Evolutionary conservation across 768 basidiomycete species (phyloP).

Genomic region (Tulasnella calospora): DNA sequence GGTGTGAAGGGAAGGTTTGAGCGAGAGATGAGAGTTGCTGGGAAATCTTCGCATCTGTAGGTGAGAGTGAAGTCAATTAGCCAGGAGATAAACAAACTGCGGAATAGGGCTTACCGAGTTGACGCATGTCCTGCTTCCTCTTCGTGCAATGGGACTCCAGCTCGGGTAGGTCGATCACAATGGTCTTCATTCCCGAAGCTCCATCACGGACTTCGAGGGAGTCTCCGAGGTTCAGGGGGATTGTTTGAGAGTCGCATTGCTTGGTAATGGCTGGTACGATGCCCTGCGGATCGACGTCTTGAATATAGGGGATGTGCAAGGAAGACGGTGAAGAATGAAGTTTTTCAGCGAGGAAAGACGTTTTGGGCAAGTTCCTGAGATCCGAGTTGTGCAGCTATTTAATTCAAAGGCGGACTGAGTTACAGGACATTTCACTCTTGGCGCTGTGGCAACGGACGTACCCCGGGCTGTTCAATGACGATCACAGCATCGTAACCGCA

Average conservation of each 20-base stretch:
- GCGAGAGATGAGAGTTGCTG: constrained; percentile 14
- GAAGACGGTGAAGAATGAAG: constrained; percentile 23
- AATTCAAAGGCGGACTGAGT: background rate
- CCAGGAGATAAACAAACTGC: too few species aligned
- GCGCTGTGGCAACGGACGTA: constrained; percentile 11
- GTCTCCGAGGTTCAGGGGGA: constrained; percentile 11
- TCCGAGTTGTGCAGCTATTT: constrained; percentile 22
- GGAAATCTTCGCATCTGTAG: constrained; percentile 21
- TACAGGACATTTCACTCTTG: background rate
- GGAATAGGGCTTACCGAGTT: constrained; percentile 18
- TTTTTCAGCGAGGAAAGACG: constrained; percentile 11
- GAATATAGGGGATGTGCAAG: constrained; percentile 27
- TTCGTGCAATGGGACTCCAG: background rate
- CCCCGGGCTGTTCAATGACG: constrained; percentile 25
- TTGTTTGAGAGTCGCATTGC: constrained; percentile 12
- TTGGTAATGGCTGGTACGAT: constrained; percentile 2
- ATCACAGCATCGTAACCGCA: constrained; percentile 24
- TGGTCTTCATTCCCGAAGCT: constrained; percentile 17
- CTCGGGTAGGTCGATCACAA: constrained; percentile 22
- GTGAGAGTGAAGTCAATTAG: background rate
- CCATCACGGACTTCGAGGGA: background rate
- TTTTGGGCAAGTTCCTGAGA: constrained; percentile 11
- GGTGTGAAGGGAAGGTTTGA: constrained; percentile 26
- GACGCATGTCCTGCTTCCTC: constrained; percentile 17
- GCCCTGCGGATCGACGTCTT: constrained; percentile 8